Percentiles rank a stretch among this genome's conserved stretches.
Evolutionary conservation across 106 monocot species (phyloP).

Genomic region (Alisma plantagoaquatica): DNA sequence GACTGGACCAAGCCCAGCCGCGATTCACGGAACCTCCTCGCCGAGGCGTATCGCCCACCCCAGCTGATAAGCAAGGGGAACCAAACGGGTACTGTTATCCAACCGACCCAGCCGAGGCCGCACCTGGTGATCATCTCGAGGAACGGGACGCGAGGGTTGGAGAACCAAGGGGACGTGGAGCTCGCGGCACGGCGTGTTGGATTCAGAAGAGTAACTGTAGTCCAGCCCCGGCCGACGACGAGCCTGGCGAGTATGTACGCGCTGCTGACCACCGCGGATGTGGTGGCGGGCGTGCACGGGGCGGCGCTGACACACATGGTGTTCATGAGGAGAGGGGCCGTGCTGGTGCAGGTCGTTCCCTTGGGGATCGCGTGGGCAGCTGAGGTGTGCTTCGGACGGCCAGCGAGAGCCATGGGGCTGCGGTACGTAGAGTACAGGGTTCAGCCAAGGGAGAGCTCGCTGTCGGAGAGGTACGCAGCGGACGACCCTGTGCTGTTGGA

Average conservation of each 20-base stretch:
- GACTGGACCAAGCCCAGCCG: constrained; percentile 18
- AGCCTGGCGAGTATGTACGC: constrained; percentile 42
- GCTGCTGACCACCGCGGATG: constrained; percentile 30
- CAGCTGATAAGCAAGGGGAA: no score
- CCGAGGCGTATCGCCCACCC: constrained; percentile 29
- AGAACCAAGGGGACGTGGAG: constrained; percentile 42
- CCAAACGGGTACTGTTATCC: neutral
- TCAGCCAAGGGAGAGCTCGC: constrained; percentile 45
- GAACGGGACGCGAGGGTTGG: constrained; percentile 41
- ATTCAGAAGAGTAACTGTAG: constrained; percentile 21
- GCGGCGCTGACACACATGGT: constrained; percentile 85
- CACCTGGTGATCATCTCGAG: constrained; percentile 41
- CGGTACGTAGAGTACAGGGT: constrained; percentile 37
- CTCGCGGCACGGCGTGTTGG: constrained; percentile 8
- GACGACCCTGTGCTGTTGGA: constrained; percentile 34
- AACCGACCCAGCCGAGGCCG: constrained; percentile 6
- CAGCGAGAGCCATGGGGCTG: constrained; percentile 39
- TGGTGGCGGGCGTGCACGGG: constrained; percentile 67
- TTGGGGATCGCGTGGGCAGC: constrained; percentile 71
- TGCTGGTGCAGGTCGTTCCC: constrained; percentile 64
- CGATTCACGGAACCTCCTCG: constrained; percentile 42
- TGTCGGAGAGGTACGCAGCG: constrained; percentile 30
- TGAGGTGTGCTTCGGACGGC: constrained; percentile 47
- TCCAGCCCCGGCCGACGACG: constrained; percentile 30
- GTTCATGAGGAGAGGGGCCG: constrained; percentile 57